Base-by-base conservation (phyloP, 257 asterid genomes). In the Solanum medicagineum region DNA sequence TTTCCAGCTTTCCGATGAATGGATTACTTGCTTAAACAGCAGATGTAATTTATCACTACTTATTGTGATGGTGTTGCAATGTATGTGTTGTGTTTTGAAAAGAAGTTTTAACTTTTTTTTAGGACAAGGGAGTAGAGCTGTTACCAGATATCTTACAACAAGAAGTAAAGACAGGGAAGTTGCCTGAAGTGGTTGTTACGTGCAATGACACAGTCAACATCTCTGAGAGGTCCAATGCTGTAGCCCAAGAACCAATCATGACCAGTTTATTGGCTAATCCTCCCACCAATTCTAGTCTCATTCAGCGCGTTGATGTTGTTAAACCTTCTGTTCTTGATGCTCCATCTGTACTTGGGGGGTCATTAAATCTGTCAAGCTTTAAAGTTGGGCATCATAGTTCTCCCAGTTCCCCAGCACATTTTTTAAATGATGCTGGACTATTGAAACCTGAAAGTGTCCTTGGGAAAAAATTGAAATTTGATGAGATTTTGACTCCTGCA, bases 51-150 rank as follows among this genome's bases (percentile, higher is more conserved):
- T 75, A 24, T 16, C 24, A 42, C 26, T 24, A 8, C 44, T 77
- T 51, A 26, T 26, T 77, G 26, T 26, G 44, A 77, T 53, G 56
- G 47, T 53, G 65, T 53, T 49, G 77, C 45, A 53, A 77, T 77
- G 65, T 26, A 69, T 40, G 2, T 4, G 47, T 79, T 16, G 20
- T 74, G 55, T 79, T 75, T 17, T 79, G 24, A 79, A 73, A 70
- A 62, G 14, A 20, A 73, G 8, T 26, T 81, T 60, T 32, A 32
- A 10, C 83, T 19, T 56, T 51, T 88, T 24, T 87, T 89, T 91
- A 97, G 99, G 90, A 85, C 77, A 95, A 92, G 88, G 91, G 99
- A 85, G 87, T 95, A 68, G 96, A 93, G 84, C 87, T 95, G 89
- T 88, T 97, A 89, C 98, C 99, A 8, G 97, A 92, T 62, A 74